Percentiles rank a stretch among this genome's conserved stretches.
Conservation (phyloP, 345 rosid species). For the Aquilaria yunnanensis region DNA sequence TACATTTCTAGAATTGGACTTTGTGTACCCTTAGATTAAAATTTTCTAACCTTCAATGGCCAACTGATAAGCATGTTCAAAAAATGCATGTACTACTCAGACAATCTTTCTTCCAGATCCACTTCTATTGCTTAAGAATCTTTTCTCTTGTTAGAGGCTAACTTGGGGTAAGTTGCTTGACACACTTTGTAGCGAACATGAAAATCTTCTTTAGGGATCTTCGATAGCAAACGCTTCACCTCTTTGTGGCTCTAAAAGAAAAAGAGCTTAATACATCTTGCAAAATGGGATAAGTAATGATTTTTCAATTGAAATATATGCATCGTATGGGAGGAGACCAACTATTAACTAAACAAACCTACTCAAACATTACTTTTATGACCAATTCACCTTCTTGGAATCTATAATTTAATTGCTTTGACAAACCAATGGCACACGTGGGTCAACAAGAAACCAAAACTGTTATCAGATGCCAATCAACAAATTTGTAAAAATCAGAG, state of each 20-base stretch:
- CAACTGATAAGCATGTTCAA: too few species aligned
- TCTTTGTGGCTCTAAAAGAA: slow-evolving; percentile 49
- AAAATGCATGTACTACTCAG: too few species aligned
- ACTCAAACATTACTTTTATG: slow-evolving; percentile 45
- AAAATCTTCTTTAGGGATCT: slow-evolving; percentile 57
- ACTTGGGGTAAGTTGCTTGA: slow-evolving; percentile 6
- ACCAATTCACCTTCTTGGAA: slow-evolving; percentile 34
- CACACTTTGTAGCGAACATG: slow-evolving; percentile 43
- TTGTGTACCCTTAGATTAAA: too few species aligned
- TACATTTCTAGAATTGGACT: too few species aligned
- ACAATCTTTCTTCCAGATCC: too few species aligned
- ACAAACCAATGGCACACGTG: slow-evolving; percentile 57
- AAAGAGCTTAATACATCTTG: slow-evolving; percentile 87
- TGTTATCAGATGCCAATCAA: not conserved
- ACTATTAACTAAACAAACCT: slow-evolving; percentile 38
- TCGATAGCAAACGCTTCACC: slow-evolving; percentile 33
- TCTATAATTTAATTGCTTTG: slow-evolving; percentile 42
- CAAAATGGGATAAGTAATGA: not conserved
- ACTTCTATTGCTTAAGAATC: too few species aligned
- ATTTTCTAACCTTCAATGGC: too few species aligned
- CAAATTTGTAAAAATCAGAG: too few species aligned
- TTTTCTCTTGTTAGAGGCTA: not conserved
- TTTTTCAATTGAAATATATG: too few species aligned
- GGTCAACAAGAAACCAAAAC: slow-evolving; percentile 11
- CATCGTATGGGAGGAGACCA: too few species aligned